Evolutionary conservation across 2,329 filamentous ascomycete species (phyloP).

Genomic region (Verticillium longisporum): DNA sequence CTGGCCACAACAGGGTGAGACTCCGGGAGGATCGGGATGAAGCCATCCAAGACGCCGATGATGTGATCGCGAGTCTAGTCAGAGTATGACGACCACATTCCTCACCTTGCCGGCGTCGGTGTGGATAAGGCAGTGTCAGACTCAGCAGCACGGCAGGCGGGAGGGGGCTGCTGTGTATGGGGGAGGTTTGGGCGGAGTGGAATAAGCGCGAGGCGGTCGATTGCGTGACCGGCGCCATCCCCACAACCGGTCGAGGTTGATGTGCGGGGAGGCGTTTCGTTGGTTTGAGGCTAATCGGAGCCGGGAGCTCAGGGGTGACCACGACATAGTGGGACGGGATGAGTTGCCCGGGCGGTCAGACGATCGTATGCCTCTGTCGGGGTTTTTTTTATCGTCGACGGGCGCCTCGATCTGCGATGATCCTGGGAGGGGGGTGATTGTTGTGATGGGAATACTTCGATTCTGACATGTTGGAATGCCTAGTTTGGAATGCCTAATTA

Average conservation of each 20-base stretch:
- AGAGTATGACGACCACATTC: background rate
- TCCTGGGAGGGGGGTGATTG: background rate
- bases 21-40: constrained; percentile 1
- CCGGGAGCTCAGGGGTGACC: background rate
- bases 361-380: background rate
- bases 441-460: background rate
- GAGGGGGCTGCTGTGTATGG: background rate
- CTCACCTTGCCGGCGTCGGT: background rate
- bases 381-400: background rate
- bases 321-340: constrained; percentile 2
- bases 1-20: background rate
- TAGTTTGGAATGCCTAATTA: background rate
- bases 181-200: background rate
- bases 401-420: background rate
- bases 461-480: background rate
- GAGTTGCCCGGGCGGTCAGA: background rate
- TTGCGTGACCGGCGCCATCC: constrained; percentile 1
- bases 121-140: background rate
- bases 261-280: constrained; percentile 2
- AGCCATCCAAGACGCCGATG: constrained; percentile 1
- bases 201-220: background rate
- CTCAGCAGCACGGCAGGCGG: background rate
- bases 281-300: background rate
- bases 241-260: background rate
- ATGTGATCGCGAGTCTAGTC: background rate